Base-by-base conservation (phyloP, 139 green algal species). In the Ettlia oleoabundans region DNA sequence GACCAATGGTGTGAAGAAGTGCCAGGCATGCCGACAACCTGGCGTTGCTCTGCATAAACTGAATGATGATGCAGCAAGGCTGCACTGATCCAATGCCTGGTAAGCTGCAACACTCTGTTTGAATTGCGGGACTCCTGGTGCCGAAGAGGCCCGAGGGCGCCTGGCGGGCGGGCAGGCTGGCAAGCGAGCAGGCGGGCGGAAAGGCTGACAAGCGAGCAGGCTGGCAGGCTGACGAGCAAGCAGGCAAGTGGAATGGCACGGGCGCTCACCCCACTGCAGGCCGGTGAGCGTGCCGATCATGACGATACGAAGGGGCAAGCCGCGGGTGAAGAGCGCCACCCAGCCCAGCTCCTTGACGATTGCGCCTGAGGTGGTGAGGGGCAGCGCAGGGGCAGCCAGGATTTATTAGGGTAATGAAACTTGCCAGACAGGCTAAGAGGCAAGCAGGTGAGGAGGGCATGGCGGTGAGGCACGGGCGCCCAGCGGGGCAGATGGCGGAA, bases 281-380 rank as follows among this genome's bases (percentile, higher is more conserved):
- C 94, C 95, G 35, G 95, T 98, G 33, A 98, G 90, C 18, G 95
- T 97, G 85, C 91, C 95, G 81, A 98, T 92, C 95, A 98, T 98
- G 87, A 96, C 86, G 82, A 98, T 98, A 84, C 95, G 94, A 84
- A 98, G 89, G 62, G 84, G 84, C 86, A 98, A 90, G 65, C 94
- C 95, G 58, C 91, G 90, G 0, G 93, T 97, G 85, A 95, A 93
- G 41, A 98, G 89, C 33, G 78, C 78, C 22, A 76, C 82, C 94
- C 89, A 95, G 58, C 95, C 95, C 94, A 98, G 96, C 81, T 97
- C 92, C 66, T 90, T 91, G 80, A 96, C 87, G 77, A 95, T 93
- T 63, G 88, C 73, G 64, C 86, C 83, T 82, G 84, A 77, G 42
- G 18, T 74, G 62, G 21, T 80, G 18, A 71, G n/a, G 26, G 37